Base-by-base conservation (phyloP, 108 stramenopile genomes). In the Fistulifera pelliculosa region DNA sequence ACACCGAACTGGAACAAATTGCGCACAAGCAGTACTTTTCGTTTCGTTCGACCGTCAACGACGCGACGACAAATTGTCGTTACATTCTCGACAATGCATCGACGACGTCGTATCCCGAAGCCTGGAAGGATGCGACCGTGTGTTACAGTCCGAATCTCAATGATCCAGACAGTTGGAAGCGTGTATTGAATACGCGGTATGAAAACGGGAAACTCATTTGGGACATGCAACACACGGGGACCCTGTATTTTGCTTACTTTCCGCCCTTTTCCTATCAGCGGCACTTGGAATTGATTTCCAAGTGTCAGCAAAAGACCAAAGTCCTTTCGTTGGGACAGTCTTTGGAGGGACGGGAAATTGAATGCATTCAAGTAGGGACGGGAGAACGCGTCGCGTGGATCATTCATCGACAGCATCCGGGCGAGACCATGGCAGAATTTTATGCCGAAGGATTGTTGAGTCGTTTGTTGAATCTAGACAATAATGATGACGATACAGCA, bases 381-480 rank as follows among this genome's bases (percentile, higher is more conserved):
- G 87, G 87, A 41, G 62, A 76, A 0, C 51, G 35, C n/a, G 65
- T 47, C 4, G 77, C 76, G 52, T 88, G 87, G 87, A 69, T 88
- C 23, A 88, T 84, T 45, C 87, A 88, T 61, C 73, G 87, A 16
- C 87, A 88, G 54, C 87, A 88, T 56, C 87, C 87, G 14, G 87
- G 87, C 3, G 87, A 88, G 50, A 72, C 75, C 0, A 88, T 88
- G 87, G 87, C 87, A 11, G 77, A 69, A 41, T 69, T 60, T 48
- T 68, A 40, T 41, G 54, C 55, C 14, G 61, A 61, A 56, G 22
- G 38, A 2, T 15, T 93, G n/a, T 52, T 87, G 42, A 69, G 49
- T 49, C 66, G 85, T 25, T 45, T 87, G 1, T 58, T 89, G 54
- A 78, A 76, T 12, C 44, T 80, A n/a, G n/a, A n/a, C n/a, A n/a